Percentiles rank a stretch among this genome's conserved stretches.
These are phyloP conservation scores for Rhynchosporium secalis DNA, from an alignment of 2,329 filamentous ascomycete genomes.

Conservation along the genomic window DNA sequence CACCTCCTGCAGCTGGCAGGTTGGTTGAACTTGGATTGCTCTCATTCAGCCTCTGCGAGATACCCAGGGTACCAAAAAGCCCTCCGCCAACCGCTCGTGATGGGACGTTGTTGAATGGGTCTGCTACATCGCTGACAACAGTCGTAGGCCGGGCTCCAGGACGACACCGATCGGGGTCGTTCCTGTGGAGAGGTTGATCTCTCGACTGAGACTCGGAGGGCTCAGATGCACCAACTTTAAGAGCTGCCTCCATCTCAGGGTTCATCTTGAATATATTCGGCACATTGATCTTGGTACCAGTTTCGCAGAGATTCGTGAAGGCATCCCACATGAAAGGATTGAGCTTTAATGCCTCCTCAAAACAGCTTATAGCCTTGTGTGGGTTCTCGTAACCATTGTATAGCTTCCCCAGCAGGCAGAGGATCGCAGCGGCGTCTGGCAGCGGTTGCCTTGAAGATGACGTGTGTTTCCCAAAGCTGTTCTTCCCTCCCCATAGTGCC, in stretches of 20 bases:
- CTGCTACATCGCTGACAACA: constrained; percentile 34
- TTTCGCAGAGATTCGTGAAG: constrained; percentile 84
- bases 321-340: constrained; percentile 99
- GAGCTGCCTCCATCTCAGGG: constrained; percentile 57
- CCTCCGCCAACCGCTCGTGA: constrained; percentile 35
- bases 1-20: constrained; percentile 37
- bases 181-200: constrained; percentile 24
- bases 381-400: constrained; percentile 80
- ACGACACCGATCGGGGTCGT: constrained; percentile 36
- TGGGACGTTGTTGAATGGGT: constrained; percentile 40
- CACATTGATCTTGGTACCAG: constrained; percentile 77
- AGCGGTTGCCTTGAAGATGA: constrained; percentile 71
- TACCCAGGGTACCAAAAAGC: constrained; percentile 37
- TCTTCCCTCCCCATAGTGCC: constrained; percentile 72
- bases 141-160: constrained; percentile 29
- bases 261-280: constrained; percentile 84
- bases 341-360: constrained; percentile 81
- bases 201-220: constrained; percentile 28
- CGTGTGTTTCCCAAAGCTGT: constrained; percentile 79
- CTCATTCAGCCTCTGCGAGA: constrained; percentile 40
- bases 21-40: constrained; percentile 41
- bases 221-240: constrained; percentile 40
- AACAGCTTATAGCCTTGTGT: constrained; percentile 80
- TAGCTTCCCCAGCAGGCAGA: constrained; percentile 82
- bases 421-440: constrained; percentile 82